Conservation (phyloP, 306 rosid species). For the Gastrolobium bilobum region DNA sequence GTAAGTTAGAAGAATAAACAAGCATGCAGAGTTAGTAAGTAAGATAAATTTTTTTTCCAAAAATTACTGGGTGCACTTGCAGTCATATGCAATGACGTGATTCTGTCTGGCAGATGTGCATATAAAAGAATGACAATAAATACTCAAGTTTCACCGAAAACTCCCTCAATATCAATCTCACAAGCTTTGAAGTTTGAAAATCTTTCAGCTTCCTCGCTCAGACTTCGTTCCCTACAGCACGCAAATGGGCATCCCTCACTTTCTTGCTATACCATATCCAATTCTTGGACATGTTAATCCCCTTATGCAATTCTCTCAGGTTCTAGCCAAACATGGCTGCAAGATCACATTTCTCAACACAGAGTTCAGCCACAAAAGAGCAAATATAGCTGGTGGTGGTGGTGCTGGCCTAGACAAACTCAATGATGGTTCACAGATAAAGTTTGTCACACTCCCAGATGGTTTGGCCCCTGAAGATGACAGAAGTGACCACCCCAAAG, state of each 20-base stretch:
- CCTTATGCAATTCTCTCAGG: constrained; percentile 52
- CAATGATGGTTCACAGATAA: constrained; percentile 16
- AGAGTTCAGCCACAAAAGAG: constrained; percentile 41
- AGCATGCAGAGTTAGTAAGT: too few species aligned
- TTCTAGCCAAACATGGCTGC: constrained; percentile 53
- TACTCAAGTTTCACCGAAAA: too few species aligned
- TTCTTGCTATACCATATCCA: constrained; percentile 57
- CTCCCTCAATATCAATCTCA: too few species aligned
- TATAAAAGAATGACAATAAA: too few species aligned
- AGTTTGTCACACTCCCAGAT: constrained; percentile 58
- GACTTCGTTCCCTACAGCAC: background rate
- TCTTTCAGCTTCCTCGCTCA: background rate
- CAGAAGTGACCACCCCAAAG: constrained; percentile 36
- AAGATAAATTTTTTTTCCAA: too few species aligned
- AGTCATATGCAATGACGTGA: too few species aligned
- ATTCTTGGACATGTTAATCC: constrained; percentile 58
- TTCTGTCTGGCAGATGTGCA: too few species aligned
- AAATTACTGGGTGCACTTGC: too few species aligned
- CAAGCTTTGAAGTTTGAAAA: too few species aligned
- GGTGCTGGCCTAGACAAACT: background rate
- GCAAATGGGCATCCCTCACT: constrained; percentile 55
- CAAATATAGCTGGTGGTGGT: background rate
- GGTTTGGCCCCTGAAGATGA: constrained; percentile 52
- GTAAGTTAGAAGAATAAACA: too few species aligned
- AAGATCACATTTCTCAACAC: constrained; percentile 56